Evolutionary conservation across 2,329 filamentous ascomycete species (phyloP).

Genomic region (Penicillium psychrosexuale): DNA sequence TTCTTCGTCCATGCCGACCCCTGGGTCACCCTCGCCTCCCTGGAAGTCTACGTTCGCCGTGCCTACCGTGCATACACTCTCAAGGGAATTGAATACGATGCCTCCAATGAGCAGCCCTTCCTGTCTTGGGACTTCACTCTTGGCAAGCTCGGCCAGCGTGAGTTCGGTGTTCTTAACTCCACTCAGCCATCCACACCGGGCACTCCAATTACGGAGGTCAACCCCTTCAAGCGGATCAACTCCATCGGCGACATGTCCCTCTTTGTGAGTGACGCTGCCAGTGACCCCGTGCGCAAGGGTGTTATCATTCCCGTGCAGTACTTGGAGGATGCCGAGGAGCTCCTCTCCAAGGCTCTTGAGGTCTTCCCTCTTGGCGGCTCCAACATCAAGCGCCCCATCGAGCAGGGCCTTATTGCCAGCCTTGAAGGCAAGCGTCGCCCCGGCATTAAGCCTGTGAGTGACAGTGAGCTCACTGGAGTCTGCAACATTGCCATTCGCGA

Average conservation of each 20-base stretch:
- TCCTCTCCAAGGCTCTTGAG: slow-evolving; percentile 78
- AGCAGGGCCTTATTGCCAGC: slow-evolving; percentile 64
- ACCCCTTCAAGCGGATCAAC: slow-evolving; percentile 75
- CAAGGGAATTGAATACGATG: slow-evolving; percentile 83
- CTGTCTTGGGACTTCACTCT: slow-evolving; percentile 95
- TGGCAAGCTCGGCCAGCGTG: slow-evolving; percentile 85
- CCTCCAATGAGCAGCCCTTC: slow-evolving; percentile 65
- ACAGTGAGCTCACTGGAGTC: slow-evolving; percentile 83
- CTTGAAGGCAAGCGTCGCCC: slow-evolving; percentile 69
- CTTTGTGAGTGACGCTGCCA: slow-evolving; percentile 63
- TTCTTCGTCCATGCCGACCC: slow-evolving; percentile 95
- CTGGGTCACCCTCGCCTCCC: slow-evolving; percentile 87
- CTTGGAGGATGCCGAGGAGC: slow-evolving; percentile 89
- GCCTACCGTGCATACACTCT: slow-evolving; percentile 95
- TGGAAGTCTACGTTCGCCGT: slow-evolving; percentile 94
- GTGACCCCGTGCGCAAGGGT: slow-evolving; percentile 83
- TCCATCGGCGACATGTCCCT: slow-evolving; percentile 98
- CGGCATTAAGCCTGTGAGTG: slow-evolving; percentile 53
- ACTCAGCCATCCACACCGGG: slow-evolving; percentile 80
- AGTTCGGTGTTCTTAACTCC: slow-evolving; percentile 75
- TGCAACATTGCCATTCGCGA: slow-evolving; percentile 90
- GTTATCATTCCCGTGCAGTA: slow-evolving; percentile 92
- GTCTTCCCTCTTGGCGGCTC: slow-evolving; percentile 62
- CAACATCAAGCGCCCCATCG: slow-evolving; percentile 56
- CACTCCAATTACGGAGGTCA: slow-evolving; percentile 62